Conservation (phyloP, 257 asterid species). For the Misopates orontium region DNA sequence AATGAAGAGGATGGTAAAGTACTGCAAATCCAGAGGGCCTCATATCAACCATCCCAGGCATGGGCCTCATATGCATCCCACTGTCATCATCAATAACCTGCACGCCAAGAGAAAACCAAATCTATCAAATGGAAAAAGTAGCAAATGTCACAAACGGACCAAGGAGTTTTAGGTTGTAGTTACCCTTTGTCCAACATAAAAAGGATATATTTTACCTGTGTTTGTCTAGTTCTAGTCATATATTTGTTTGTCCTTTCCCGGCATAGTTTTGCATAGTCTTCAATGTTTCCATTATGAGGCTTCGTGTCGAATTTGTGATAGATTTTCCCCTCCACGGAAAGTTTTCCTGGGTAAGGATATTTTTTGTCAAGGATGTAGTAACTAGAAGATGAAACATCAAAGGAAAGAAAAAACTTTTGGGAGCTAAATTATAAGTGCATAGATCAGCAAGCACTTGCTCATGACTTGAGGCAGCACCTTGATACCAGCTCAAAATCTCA, state of each 20-base stretch:
- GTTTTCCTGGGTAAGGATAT: constrained; percentile 48
- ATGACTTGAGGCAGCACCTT: too few species aligned
- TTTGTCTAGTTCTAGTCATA: constrained; percentile 61
- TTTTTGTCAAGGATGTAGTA: constrained; percentile 15
- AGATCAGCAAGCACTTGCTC: too few species aligned
- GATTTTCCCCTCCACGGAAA: constrained; percentile 83
- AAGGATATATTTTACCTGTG: constrained; percentile 46
- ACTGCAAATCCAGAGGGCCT: constrained; percentile 55
- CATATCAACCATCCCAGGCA: constrained; percentile 60
- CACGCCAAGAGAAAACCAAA: constrained; percentile 15
- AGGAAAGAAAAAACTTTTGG: neutral
- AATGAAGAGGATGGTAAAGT: constrained; percentile 23
- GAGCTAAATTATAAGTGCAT: too few species aligned
- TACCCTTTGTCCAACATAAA: constrained; percentile 12
- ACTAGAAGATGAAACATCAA: neutral
- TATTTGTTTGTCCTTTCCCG: constrained; percentile 78
- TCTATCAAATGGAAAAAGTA: constrained; percentile 17
- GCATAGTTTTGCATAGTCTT: constrained; percentile 66
- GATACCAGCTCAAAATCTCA: too few species aligned
- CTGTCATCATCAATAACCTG: constrained; percentile 75
- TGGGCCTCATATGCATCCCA: constrained; percentile 75
- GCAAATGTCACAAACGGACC: neutral
- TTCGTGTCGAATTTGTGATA: constrained; percentile 79
- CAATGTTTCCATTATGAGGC: constrained; percentile 62
- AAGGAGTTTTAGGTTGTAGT: neutral